phyloP scores from a whole-genome alignment of 768 basidiomycete genomes.

The Hericium coralloides region DNA sequence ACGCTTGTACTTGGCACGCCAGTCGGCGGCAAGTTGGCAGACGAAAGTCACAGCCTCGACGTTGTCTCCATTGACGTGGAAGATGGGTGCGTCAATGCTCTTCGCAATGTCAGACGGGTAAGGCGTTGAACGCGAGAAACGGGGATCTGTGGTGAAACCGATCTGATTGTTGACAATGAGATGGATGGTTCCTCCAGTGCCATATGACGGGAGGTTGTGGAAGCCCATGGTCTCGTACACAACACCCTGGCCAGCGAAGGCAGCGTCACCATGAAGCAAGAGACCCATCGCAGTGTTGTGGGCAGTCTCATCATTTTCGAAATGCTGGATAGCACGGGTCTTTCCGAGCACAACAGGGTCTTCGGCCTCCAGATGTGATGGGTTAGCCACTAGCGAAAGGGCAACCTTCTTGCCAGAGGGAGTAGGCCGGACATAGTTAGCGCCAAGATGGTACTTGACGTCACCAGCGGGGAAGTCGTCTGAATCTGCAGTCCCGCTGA shows the following conservation, averaged over 20 bases:
- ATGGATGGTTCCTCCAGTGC: slow-evolving; percentile 97
- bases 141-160: slow-evolving; percentile 97
- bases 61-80: slow-evolving; percentile 99
- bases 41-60: slow-evolving; percentile 98
- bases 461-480: slow-evolving; percentile 87
- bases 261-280: slow-evolving; percentile 94
- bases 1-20: slow-evolving; percentile 96
- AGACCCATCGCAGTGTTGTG: slow-evolving; percentile 91
- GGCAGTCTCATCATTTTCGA: slow-evolving; percentile 75
- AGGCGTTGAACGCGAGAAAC: slow-evolving; percentile 94
- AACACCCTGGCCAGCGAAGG: slow-evolving; percentile 96
- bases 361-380: slow-evolving; percentile 94
- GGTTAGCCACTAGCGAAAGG: slow-evolving; percentile 95
- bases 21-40: slow-evolving; percentile 96
- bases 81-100: slow-evolving; percentile 95
- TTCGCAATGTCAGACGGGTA: slow-evolving; percentile 99
- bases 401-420: slow-evolving; percentile 97
- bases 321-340: slow-evolving; percentile 93
- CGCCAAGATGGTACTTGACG: slow-evolving; percentile 98
- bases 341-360: slow-evolving; percentile 99
- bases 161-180: slow-evolving; percentile 99
- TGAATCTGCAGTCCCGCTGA: slow-evolving; percentile 60
- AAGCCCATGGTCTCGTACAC: slow-evolving; percentile 99
- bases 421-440: slow-evolving; percentile 97
- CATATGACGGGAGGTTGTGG: slow-evolving; percentile 90